Base-by-base conservation (phyloP, 306 rosid genomes). In the Abrus pulchellus region DNA sequence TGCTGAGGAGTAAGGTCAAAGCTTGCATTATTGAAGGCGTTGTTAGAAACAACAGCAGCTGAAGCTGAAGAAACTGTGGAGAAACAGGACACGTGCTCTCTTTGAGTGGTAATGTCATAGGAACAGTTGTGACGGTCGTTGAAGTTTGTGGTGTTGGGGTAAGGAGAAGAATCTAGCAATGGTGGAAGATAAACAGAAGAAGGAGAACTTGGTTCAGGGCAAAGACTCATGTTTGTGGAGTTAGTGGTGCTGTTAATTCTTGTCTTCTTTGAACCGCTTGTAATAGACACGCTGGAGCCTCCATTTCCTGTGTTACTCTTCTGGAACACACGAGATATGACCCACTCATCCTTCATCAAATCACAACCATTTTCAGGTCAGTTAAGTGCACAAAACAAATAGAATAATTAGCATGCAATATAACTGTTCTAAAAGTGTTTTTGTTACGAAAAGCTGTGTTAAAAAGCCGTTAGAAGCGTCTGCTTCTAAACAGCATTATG, bases 51-150 rank as follows among this genome's bases (percentile, higher is more conserved):
- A 74, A 68, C 83, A 64, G 72, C 52, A 12, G 77, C 77, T 2
- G 65, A 30, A 55, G 77, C 60, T 53, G 85, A 82, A 40, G 80
- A 73, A 30, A 76, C 67, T 80, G 97, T 96, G 99, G 99, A 96
- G 99, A 96, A 96, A 93, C 99, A 96, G 98, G 99, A 89, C 99
- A 96, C 98, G 99, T 96, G 99, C 99, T 93, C 97, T 76, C 76
- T 96, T 87, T 60, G 33, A 14, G 78, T 87, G 85, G 83, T 85
- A 55, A 68, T 88, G 40, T 86, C 89, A 52, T 69, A 88, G 27
- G 92, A 85, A 73, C 93, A 83, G 86, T 83, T 80, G 13, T 91
- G 90, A 57, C 84, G 89, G 86, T 84, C 91, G 56, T 83, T 74
- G 61, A 74, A 36, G 29, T 73, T 45, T 7, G 73, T 12, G 12